Evolutionary conservation across 1,284 basidiomycete genomes (phyloP), one percentile per base, ranked within the genome.

Genomic region (Microbotryum silenes-acaulis): DNA sequence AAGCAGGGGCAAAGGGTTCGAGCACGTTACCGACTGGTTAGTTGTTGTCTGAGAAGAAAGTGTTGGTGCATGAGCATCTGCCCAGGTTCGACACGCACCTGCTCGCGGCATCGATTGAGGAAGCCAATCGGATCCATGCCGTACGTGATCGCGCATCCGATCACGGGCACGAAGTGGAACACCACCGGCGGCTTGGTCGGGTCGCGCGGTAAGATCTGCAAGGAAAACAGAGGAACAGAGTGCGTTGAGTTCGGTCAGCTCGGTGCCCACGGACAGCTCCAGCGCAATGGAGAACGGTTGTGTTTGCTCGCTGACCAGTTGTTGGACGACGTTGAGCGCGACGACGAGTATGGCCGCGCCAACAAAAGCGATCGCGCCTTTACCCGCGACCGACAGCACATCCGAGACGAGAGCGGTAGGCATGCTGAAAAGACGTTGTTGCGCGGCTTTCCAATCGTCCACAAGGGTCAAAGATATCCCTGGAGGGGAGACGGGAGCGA

Each of bases 81-180:
- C 10, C 14, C 37, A 18, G 48, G 4, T 23, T 25, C 51, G 20
- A 73, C 81, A 31, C 65, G 49, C 27, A 90, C 92, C 84, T 93
- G 94, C 69, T 89, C 86, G 63, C 87, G 82, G 74, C 84, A 86
- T 51, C 80, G 78, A 61, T 84, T 82, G 72, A 89, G 81, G 76
- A 91, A 90, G 62, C 79, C 81, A 74, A 89, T 81, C 3, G 88
- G 88, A 74, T 91, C 86, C 71, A 88, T 83, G 25, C 88, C 88
- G 68, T 91, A 91, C 51, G 78, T 67, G 48, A 78, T 79, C 2
- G 88, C 85, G 31, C 85, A 87, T 14, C 88, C 88, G 66, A 91
- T 79, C 74, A 85, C 80, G 21, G 88, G 88, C 62, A 90, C 78
- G 72, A 81, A 81, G 74, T 89, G 85, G 77, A 89, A 91, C 18